phyloP scores from a whole-genome alignment of 495 filamentous ascomycete species.

The Letharia columbiana region DNA sequence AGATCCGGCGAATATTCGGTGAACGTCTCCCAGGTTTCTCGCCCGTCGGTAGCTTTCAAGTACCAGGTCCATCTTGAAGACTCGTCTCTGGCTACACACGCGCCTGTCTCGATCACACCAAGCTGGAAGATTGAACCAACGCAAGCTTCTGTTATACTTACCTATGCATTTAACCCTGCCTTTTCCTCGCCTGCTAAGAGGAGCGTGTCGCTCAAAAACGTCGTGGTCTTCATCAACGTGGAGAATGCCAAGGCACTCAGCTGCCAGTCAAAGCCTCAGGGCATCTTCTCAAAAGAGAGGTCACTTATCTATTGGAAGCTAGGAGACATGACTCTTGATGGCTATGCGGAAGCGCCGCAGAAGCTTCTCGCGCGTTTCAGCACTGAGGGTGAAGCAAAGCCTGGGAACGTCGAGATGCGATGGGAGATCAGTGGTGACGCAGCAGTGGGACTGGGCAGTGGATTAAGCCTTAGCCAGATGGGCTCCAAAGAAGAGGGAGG shows the following conservation, averaged over 20 bases:
- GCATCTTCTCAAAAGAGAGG: constrained; percentile 77
- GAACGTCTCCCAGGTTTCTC: constrained; percentile 58
- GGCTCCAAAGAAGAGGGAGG: constrained; percentile 33
- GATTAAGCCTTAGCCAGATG: constrained; percentile 51
- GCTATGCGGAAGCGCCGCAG: constrained; percentile 41
- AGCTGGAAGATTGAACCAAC: constrained; percentile 76
- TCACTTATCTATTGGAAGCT: constrained; percentile 85
- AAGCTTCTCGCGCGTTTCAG: constrained; percentile 76
- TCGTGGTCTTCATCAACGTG: constrained; percentile 72
- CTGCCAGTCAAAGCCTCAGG: constrained; percentile 65
- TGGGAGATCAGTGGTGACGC: constrained; percentile 62
- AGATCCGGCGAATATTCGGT: constrained; percentile 75
- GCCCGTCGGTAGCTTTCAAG: constrained; percentile 79
- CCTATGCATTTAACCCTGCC: constrained; percentile 76
- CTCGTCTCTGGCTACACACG: constrained; percentile 51
- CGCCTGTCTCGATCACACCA: constrained; percentile 69
- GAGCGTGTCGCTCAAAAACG: constrained; percentile 63
- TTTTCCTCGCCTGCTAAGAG: constrained; percentile 37
- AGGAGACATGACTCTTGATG: constrained; percentile 64
- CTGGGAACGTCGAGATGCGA: constrained; percentile 68
- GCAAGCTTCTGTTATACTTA: constrained; percentile 73
- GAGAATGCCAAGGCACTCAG: constrained; percentile 45
- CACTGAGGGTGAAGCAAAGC: constrained; percentile 62
- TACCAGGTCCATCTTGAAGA: constrained; percentile 83
- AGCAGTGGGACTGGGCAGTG: constrained; percentile 42